phyloP scores from a whole-genome alignment of 2,329 filamentous ascomycete genomes.

The Stachybotrys chartarum region DNA sequence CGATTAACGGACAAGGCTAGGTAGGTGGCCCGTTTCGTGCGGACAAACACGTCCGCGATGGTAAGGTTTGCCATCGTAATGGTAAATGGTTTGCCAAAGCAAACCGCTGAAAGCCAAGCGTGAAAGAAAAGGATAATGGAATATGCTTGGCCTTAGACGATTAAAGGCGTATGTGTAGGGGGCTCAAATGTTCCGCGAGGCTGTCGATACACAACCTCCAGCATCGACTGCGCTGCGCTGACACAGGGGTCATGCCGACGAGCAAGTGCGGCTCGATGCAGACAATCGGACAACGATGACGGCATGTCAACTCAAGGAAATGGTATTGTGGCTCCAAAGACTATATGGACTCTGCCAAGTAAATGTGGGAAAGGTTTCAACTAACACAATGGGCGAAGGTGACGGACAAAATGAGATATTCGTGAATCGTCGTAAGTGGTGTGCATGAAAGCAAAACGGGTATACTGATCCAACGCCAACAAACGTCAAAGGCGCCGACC shows the following conservation, averaged over 20 bases:
- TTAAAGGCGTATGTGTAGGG: not conserved
- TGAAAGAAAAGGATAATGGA: not conserved
- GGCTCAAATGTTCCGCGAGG: too few relatives aligned
- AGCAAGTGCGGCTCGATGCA: too few relatives aligned
- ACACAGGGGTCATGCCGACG: too few relatives aligned
- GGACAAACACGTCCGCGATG: too few relatives aligned
- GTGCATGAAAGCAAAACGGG: not conserved
- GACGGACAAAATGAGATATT: constrained; percentile 5
- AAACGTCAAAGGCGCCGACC: not conserved
- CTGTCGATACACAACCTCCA: too few relatives aligned
- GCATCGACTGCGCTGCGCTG: too few relatives aligned
- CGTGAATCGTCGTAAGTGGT: not conserved
- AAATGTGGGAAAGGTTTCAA: constrained; percentile 7
- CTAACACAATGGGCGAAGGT: constrained; percentile 22
- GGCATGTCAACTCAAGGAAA: not conserved
- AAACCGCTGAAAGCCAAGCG: not conserved
- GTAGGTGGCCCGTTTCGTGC: too few relatives aligned
- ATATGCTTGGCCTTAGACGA: not conserved
- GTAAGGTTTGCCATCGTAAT: too few relatives aligned
- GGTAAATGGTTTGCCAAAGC: not conserved
- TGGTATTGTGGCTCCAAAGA: not conserved
- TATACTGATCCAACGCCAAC: not conserved
- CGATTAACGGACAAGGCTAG: too few relatives aligned
- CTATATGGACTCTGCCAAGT: not conserved
- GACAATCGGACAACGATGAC: not conserved